Conservation (phyloP, 805 yeast genomes). For the Lachancea nothofagi region DNA sequence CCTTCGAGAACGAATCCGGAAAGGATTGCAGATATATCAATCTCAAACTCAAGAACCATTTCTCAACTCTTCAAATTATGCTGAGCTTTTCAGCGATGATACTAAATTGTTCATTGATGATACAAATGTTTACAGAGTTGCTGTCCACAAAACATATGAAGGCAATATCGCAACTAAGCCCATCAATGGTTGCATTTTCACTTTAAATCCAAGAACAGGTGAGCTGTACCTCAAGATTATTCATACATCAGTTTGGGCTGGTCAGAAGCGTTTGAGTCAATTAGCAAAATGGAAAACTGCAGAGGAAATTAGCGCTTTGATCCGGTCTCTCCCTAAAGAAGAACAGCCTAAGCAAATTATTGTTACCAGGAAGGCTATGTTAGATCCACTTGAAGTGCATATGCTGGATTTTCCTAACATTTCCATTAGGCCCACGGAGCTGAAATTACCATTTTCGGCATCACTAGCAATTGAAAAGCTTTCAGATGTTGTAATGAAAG, state of each 20-base stretch:
- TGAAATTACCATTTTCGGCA: slow-evolving; percentile 83
- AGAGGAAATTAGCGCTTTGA: slow-evolving; percentile 89
- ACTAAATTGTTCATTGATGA: slow-evolving; percentile 87
- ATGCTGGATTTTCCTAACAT: slow-evolving; percentile 95
- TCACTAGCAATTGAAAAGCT: slow-evolving; percentile 78
- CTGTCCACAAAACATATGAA: slow-evolving; percentile 85
- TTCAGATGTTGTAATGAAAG: slow-evolving; percentile 70
- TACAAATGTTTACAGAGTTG: slow-evolving; percentile 87
- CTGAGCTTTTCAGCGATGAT: slow-evolving; percentile 81
- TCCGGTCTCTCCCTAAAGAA: slow-evolving; percentile 83
- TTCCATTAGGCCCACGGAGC: slow-evolving; percentile 81
- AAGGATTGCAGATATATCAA: slow-evolving; percentile 89
- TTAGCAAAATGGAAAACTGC: slow-evolving; percentile 98
- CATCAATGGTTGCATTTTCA: slow-evolving; percentile 87
- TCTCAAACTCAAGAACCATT: slow-evolving; percentile 91
- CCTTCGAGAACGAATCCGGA: slow-evolving; percentile 86
- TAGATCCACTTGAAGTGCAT: slow-evolving; percentile 94
- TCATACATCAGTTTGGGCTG: slow-evolving; percentile 94
- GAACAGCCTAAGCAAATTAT: slow-evolving; percentile 93
- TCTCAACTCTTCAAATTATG: slow-evolving; percentile 82
- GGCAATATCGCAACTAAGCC: slow-evolving; percentile 92
- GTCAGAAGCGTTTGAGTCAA: slow-evolving; percentile 90
- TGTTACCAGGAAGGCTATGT: slow-evolving; percentile 82
- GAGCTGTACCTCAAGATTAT: slow-evolving; percentile 83
- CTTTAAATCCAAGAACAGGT: slow-evolving; percentile 85